Percentiles rank a stretch among this genome's conserved stretches.
Conservation (phyloP, 1,284 basidiomycete genomes). For the Sporisorium graminicola region DNA sequence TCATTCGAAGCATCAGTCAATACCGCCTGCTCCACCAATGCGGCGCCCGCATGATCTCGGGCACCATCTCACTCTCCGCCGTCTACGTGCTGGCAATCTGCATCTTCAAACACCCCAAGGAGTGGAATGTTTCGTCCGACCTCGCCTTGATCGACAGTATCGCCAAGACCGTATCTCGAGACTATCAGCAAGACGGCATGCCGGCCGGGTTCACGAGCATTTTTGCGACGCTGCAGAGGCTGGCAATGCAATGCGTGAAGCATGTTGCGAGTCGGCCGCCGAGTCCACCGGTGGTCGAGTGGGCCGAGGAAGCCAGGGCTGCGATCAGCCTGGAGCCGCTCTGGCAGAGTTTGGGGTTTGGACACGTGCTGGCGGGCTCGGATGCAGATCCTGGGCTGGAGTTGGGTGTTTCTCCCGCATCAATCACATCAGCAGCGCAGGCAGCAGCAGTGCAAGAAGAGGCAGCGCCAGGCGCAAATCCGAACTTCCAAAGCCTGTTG, state of each 20-base stretch:
- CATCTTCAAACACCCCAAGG: slow-evolving; percentile 18
- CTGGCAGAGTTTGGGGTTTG: slow-evolving; percentile 12
- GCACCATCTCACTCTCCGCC: slow-evolving; percentile 14
- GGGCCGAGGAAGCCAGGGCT: not conserved
- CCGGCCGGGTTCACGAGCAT: slow-evolving; percentile 14
- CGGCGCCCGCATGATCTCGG: slow-evolving; percentile 14
- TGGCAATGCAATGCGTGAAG: slow-evolving; percentile 11
- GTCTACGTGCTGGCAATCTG: slow-evolving; percentile 22
- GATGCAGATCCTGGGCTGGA: not conserved
- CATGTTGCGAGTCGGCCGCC: slow-evolving; percentile 2
- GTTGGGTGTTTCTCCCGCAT: not conserved
- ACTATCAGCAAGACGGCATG: slow-evolving; percentile 14
- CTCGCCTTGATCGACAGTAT: slow-evolving; percentile 20
- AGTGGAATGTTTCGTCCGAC: slow-evolving; percentile 16
- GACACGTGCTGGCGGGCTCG: not conserved
- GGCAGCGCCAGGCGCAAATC: not conserved
- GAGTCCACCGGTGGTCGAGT: not conserved
- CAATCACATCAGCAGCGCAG: not conserved
- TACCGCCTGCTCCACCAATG: slow-evolving; percentile 8
- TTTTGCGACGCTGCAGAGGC: slow-evolving; percentile 15
- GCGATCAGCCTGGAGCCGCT: slow-evolving; percentile 14
- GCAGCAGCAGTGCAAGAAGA: not conserved
- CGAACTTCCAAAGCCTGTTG: slow-evolving; percentile 9
- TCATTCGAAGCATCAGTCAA: slow-evolving; percentile 18
- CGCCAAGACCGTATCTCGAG: slow-evolving; percentile 4